Percentiles rank a stretch among this genome's conserved stretches.
These are phyloP conservation scores for thale cress (Arabidopsis thaliana) DNA, from an alignment of 345 rosid species.

Conservation along the genomic window DNA sequence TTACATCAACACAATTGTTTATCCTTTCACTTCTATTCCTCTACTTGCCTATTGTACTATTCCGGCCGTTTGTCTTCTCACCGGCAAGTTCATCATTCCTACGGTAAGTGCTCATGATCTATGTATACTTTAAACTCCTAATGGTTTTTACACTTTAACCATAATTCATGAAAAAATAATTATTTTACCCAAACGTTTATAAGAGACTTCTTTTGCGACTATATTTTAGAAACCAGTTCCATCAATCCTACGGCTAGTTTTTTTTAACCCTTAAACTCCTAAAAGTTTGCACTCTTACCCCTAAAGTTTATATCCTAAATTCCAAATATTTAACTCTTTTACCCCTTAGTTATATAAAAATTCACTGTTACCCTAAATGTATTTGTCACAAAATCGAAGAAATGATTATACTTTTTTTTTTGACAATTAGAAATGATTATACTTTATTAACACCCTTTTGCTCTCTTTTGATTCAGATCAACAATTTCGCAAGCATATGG, in stretches of 20 bases:
- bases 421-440: neutral
- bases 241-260: neutral
- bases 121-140: neutral
- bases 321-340: neutral
- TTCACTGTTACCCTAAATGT: neutral
- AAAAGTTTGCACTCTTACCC: neutral
- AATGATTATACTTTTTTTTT: neutral
- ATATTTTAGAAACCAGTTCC: neutral
- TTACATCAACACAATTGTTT: slow-evolving; percentile 87
- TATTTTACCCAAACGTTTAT: neutral
- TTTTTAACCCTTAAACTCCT: neutral
- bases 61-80: slow-evolving; percentile 95
- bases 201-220: neutral
- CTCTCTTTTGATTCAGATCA: slow-evolving; percentile 56
- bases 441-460: neutral
- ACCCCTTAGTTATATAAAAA: neutral
- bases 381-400: neutral
- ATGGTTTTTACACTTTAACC: neutral
- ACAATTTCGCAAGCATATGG: slow-evolving; percentile 82
- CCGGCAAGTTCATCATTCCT: slow-evolving; percentile 94
- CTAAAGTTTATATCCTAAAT: neutral
- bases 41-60: slow-evolving; percentile 88
- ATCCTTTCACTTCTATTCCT: slow-evolving; percentile 96
- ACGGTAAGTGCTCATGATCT: slow-evolving; percentile 55
- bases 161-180: no score